phyloP scores from a whole-genome alignment of 139 green algal species.

The Micractinium conductrix region DNA sequence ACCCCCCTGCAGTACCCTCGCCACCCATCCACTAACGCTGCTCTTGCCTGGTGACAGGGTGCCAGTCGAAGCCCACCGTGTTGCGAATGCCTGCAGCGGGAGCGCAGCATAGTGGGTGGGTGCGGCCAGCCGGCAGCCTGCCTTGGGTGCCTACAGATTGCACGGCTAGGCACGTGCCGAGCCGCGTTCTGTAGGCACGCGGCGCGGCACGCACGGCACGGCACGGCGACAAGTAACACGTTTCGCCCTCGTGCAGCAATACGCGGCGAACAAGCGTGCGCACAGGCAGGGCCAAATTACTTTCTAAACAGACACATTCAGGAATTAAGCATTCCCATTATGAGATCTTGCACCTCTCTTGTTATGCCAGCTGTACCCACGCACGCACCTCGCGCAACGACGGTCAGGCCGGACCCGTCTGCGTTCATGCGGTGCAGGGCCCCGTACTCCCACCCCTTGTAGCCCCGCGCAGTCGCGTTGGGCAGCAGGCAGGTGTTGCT shows the following conservation, averaged over 20 bases:
- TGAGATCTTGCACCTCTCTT: too few species aligned
- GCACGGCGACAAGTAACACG: background rate
- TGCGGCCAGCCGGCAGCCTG: background rate
- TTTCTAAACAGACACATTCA: too few species aligned
- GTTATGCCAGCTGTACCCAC: too few species aligned
- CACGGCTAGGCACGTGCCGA: background rate
- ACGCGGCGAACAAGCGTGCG: too few species aligned
- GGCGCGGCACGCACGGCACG: background rate
- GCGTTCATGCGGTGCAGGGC: too few species aligned
- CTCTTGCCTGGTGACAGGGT: constrained; percentile 42
- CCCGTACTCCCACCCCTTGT: too few species aligned
- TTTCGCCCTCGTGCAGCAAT: background rate
- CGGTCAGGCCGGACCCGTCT: too few species aligned
- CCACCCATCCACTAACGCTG: too few species aligned
- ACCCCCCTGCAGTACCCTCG: too few species aligned
- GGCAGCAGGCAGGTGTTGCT: background rate
- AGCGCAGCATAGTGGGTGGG: background rate
- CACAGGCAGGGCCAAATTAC: too few species aligned
- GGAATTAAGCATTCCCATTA: too few species aligned
- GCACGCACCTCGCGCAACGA: too few species aligned
- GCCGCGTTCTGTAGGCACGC: background rate
- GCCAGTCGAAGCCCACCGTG: constrained; percentile 54
- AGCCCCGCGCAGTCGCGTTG: background rate
- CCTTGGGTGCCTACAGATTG: background rate
- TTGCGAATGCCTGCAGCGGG: constrained; percentile 32